Evolutionary conservation across 2,329 filamentous ascomycete genomes (phyloP), one percentile per base, ranked within the genome.

Genomic region (Acrodontium crateriforme): DNA sequence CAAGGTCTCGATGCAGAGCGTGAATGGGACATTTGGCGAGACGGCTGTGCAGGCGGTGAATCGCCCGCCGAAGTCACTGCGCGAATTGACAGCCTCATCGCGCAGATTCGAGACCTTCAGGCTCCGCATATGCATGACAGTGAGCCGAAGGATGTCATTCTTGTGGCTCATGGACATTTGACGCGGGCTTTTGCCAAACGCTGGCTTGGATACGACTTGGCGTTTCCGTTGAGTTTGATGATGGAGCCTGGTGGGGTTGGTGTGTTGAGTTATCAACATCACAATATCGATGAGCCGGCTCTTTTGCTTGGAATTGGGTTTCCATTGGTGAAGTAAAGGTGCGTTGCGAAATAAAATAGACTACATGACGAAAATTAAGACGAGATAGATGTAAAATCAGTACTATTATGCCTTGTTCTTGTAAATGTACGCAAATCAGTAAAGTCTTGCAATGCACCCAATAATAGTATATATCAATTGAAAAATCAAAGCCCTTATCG

Each of bases 121-220:
- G 61, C 63, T 34, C 52, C 56, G 32, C 48, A 47, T 16, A 55
- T 55, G 34, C 43, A 59, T 15, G 58, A 55, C 7, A 49, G 58
- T 6, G 59, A 49, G 36, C 61, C 47, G 7, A 68, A 67, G 5
- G 78, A 84, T 46, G 67, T 83, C 5, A 53, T 83, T n/a, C 59
- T 91, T 16, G 80, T 92, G 3, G 83, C 80, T 8, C 83, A 92
- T 44, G 83, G 83, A 0, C 83, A 89, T 52, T 82, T 89, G 29
- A 64, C 91, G 16, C 67, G 83, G 10, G 81, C 81, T 0, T 82
- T 92, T 49, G 80, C 82, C 5, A 81, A 87, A 69, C 67, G 82
- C 9, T 92, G 83, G 83, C 65, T 73, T 2, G 69, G 71, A 1
- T 76, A 78, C 52, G 64, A 48, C 3, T 27, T 92, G 29, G 67